These are phyloP conservation scores for Cicer pinnatifidum DNA, from an alignment of 306 rosid genomes.

Conservation along the genomic window DNA sequence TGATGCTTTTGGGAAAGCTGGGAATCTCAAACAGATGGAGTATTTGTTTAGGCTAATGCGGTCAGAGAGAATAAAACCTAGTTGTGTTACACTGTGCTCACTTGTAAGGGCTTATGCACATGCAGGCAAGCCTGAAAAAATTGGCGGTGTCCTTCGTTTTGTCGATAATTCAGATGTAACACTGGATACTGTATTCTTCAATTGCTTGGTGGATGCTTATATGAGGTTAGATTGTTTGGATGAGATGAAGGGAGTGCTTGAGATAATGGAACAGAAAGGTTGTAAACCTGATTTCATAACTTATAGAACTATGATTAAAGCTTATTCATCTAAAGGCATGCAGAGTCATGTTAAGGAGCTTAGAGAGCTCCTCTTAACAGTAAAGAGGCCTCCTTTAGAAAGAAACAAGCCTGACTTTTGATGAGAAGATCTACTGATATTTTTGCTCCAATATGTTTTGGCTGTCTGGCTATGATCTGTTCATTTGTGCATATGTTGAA, in stretches of 20 bases:
- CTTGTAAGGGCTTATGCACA: slow-evolving; percentile 84
- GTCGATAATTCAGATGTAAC: slow-evolving; percentile 78
- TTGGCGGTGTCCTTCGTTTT: slow-evolving; percentile 63
- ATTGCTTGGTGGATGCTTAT: slow-evolving; percentile 88
- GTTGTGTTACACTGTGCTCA: slow-evolving; percentile 91
- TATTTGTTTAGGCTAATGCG: slow-evolving; percentile 84
- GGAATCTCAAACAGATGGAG: slow-evolving; percentile 94
- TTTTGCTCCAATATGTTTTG: slow-evolving; percentile 13
- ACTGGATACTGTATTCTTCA: slow-evolving; percentile 76
- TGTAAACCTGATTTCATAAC: slow-evolving; percentile 83
- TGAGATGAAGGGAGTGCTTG: slow-evolving; percentile 81
- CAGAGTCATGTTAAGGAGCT: slow-evolving; percentile 69
- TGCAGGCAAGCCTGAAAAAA: slow-evolving; percentile 76
- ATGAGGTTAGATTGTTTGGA: slow-evolving; percentile 69
- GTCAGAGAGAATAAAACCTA: slow-evolving; percentile 88
- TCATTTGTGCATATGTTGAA: slow-evolving; percentile 25
- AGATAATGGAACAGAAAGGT: slow-evolving; percentile 74
- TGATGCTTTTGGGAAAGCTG: slow-evolving; percentile 94
- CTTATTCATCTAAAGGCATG: slow-evolving; percentile 79
- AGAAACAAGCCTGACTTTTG: slow-evolving; percentile 73
- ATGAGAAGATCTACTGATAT: slow-evolving; percentile 35
- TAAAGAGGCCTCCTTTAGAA: slow-evolving; percentile 49
- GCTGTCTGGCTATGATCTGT: not conserved
- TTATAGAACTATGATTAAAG: slow-evolving; percentile 88
- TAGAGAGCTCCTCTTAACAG: slow-evolving; percentile 55